Base-by-base conservation (phyloP, 768 basidiomycete species). In the Lactifluus subvellereus region DNA sequence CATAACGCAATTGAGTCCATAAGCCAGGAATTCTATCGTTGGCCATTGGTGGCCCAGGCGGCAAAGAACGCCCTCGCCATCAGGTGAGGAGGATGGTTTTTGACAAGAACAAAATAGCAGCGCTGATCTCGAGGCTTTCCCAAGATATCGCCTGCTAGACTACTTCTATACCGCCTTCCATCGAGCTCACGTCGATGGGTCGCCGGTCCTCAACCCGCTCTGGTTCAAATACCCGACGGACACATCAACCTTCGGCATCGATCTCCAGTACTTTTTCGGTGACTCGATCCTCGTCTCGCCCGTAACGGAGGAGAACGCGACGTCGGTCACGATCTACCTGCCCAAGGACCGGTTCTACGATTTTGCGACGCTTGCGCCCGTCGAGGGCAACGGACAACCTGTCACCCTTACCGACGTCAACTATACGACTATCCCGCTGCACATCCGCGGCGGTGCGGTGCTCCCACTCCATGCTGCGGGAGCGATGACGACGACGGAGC, bases 91-190 rank as follows among this genome's bases (percentile, higher is more conserved):
- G 78, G 70, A 6, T 40, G 30, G 20, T n/a, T 20, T 5, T 20
- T 37, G 18, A n/a, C 20, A 9, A 22, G 1, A 18, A 2, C 10
- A 14, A 27, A 54, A 13, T 10, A 55, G 30, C 18, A 14, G 48
- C 42, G 35, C 37, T 59, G 7, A 62, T 37, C 57, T 22, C n/a
- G 6, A 38, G 30, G 20, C 8, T 5, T 30, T 52, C 35, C n/a
- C 2, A 49, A 86, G 84, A 14, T 87, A 88, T 67, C 85, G 85
- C 56, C 76, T 88, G 4, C 67, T 89, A 53, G 87, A 88, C 70
- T 88, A 89, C 72, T 70, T 89, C 60, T 88, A 86, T 72, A 89
- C 87, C 6, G 79, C 84, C 2, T 83, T 88, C 78, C 85, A 88
- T 69, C 71, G 77, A 52, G 83, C 84, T 2, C 74, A 76, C 62